Evolutionary conservation across 1,284 basidiomycete genomes (phyloP), one percentile per base, ranked within the genome.

Genomic region (Malassezia dermatis): DNA sequence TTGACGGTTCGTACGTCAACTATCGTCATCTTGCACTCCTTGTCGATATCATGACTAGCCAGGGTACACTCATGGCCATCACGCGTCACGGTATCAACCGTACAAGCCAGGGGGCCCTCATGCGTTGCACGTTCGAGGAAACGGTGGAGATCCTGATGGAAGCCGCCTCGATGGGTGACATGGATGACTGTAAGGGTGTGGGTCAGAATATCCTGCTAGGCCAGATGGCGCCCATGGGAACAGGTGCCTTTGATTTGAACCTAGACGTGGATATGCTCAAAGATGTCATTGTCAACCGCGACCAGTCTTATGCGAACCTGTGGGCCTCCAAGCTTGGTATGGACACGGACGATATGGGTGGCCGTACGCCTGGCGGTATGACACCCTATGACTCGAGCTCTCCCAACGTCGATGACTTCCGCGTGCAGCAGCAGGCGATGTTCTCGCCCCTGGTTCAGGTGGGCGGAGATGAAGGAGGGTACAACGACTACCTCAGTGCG

Each of bases 111-210:
- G 71, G 71, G 46, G 93, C 94, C 1, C 80, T 98, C 51, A 96
- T 98, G 85, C 82, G 94, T 45, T 96, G 90, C 77, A 96, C 94
- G 3, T 98, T 98, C 80, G 94, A 98, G 76, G 94, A 98, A 80
- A 98, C 94, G 0, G 94, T 96, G 60, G 94, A 99, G 76, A 95
- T 99, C 65, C 77, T 99, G 54, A 91, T 98, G 84, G 94, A 99
- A 75, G 94, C 94, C 0, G 94, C 94, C 0, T 89, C 93, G 1
- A 87, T 93, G 41, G 94, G 94, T 52, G 93, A 98, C 78, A 86
- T 89, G 75, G 94, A 98, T 65, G 91, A 98, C 70, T 98, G 94
- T 76, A 88, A 89, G 60, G 94, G 94, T 61, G 86, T 99, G 21
- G 93, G 93, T 8, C 93, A 98, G 80, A 98, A 96, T 70, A 89